Percentiles rank a stretch among this genome's conserved stretches.
Conservation (phyloP, 225 moss, liverwort and hornwort genomes). For the Sphagnum tenellum region DNA sequence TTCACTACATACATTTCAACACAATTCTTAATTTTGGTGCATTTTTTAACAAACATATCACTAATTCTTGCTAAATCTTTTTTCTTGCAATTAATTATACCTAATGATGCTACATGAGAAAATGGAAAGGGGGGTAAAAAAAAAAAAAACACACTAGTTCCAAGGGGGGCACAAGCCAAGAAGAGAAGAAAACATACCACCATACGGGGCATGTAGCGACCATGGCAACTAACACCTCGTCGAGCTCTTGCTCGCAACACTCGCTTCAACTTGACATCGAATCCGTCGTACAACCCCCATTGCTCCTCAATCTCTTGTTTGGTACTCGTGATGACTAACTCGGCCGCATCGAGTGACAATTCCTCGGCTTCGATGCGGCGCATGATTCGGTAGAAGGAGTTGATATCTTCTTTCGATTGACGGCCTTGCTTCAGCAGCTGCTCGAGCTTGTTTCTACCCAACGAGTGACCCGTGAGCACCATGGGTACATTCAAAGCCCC, state of each 20-base stretch:
- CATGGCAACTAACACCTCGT: slow-evolving; percentile 53
- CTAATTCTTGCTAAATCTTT: too few species aligned
- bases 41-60: too few species aligned
- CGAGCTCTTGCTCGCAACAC: slow-evolving; percentile 50
- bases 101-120: too few species aligned
- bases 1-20: too few species aligned
- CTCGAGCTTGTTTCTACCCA: slow-evolving; percentile 74
- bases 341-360: slow-evolving; percentile 64
- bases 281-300: slow-evolving; percentile 75
- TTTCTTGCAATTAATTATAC: too few species aligned
- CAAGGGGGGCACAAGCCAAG: background rate
- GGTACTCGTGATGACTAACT: slow-evolving; percentile 72
- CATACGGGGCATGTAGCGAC: slow-evolving; percentile 75
- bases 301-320: slow-evolving; percentile 78
- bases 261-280: slow-evolving; percentile 59
- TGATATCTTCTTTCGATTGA: slow-evolving; percentile 57
- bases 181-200: slow-evolving; percentile 27
- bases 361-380: slow-evolving; percentile 79
- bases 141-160: too few species aligned
- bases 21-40: too few species aligned
- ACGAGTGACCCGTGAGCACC: slow-evolving; percentile 70
- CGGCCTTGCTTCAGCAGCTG: slow-evolving; percentile 71
- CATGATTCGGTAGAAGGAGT: slow-evolving; percentile 57
- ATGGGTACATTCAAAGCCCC: slow-evolving; percentile 72
- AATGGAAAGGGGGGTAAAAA: too few species aligned